Conservation (phyloP, 2,329 filamentous ascomycete genomes). For the Myriosclerotinia scirpicola region DNA sequence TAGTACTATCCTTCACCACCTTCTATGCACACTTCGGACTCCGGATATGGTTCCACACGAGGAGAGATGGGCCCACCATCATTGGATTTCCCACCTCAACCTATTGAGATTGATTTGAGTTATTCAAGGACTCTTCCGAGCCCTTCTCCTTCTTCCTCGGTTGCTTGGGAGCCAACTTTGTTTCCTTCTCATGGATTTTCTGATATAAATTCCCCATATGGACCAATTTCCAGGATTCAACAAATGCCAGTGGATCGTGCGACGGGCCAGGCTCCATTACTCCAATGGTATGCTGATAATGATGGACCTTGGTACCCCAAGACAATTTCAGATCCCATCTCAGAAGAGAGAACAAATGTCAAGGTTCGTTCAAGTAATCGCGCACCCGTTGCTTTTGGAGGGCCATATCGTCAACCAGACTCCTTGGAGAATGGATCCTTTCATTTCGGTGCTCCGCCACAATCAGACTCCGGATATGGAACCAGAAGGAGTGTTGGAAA, state of each 20-base stretch:
- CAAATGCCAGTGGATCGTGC: slow-evolving; percentile 32
- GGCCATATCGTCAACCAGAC: slow-evolving; percentile 39
- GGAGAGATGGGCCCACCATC: slow-evolving; percentile 37
- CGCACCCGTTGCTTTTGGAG: slow-evolving; percentile 30
- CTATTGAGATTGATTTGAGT: slow-evolving; percentile 38
- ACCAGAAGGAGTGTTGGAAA: slow-evolving; percentile 39
- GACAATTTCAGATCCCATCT: slow-evolving; percentile 35
- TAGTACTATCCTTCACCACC: slow-evolving; percentile 34
- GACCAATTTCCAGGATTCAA: slow-evolving; percentile 29
- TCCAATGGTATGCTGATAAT: slow-evolving; percentile 43
- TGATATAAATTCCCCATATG: slow-evolving; percentile 31
- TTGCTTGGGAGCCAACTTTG: slow-evolving; percentile 31
- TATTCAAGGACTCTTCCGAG: slow-evolving; percentile 36
- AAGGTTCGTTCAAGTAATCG: slow-evolving; percentile 33
- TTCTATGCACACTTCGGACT: slow-evolving; percentile 31
- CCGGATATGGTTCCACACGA: slow-evolving; percentile 30
- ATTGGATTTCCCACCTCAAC: slow-evolving; percentile 36
- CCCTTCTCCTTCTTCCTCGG: slow-evolving; percentile 31
- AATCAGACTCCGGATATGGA: slow-evolving; percentile 42
- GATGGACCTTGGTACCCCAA: slow-evolving; percentile 49
- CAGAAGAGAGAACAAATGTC: slow-evolving; percentile 31
- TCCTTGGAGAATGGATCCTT: slow-evolving; percentile 36
- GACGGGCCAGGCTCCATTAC: slow-evolving; percentile 35
- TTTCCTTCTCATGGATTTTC: slow-evolving; percentile 30
- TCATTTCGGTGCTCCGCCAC: slow-evolving; percentile 35